Percentiles rank a stretch among this genome's conserved stretches.
These are phyloP conservation scores for Lentinula lateritia DNA, from an alignment of 768 basidiomycete species.

Conservation along the genomic window DNA sequence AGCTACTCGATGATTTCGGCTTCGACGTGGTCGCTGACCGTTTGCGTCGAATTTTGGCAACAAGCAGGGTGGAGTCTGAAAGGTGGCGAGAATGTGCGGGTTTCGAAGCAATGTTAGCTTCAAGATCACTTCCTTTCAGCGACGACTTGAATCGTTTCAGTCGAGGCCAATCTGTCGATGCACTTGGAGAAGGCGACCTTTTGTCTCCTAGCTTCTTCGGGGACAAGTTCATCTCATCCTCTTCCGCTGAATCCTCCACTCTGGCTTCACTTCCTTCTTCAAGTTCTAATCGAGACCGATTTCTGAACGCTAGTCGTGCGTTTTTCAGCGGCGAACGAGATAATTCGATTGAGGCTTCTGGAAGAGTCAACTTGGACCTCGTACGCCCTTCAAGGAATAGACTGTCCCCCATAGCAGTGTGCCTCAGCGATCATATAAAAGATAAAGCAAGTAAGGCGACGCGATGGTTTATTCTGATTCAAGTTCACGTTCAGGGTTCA, in stretches of 20 bases:
- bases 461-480: background rate
- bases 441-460: background rate
- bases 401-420: background rate
- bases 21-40: background rate
- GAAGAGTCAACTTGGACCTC: background rate
- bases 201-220: slow-evolving; percentile 2
- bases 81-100: background rate
- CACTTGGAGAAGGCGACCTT: slow-evolving; percentile 4
- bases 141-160: slow-evolving; percentile 1
- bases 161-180: background rate
- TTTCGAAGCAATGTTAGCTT: background rate
- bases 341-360: background rate
- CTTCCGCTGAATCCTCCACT: background rate
- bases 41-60: background rate
- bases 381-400: background rate
- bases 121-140: background rate
- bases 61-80: background rate
- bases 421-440: background rate
- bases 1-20: slow-evolving; percentile 1
- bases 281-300: background rate
- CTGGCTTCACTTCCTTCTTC: background rate
- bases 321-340: slow-evolving; percentile 5
- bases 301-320: slow-evolving; percentile 1
- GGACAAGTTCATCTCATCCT: background rate
- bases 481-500: background rate